phyloP scores from a whole-genome alignment of 2,329 filamentous ascomycete genomes.

The Pseudocercospora eumusae region DNA sequence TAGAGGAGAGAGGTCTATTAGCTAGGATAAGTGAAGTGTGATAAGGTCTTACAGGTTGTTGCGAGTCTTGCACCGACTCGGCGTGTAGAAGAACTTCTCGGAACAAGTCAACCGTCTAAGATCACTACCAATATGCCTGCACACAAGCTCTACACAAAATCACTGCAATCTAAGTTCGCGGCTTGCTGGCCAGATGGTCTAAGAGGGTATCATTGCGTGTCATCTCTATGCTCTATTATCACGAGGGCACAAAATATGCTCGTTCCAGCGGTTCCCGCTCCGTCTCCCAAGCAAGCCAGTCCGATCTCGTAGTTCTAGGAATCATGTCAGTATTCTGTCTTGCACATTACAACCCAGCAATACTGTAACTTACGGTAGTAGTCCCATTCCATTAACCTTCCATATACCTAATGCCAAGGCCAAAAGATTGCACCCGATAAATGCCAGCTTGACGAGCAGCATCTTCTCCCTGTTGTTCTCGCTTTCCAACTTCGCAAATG shows the following conservation, averaged over 20 bases:
- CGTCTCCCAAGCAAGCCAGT: constrained; percentile 95
- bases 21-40: not conserved
- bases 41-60: not conserved
- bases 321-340: constrained; percentile 27
- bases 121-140: not conserved
- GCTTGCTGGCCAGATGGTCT: not conserved
- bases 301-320: constrained; percentile 82
- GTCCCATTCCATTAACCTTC: constrained; percentile 96
- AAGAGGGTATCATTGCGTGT: constrained; percentile 2
- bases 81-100: not conserved
- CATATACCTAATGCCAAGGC: constrained; percentile 84
- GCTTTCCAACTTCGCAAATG: constrained; percentile 90
- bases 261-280: constrained; percentile 68
- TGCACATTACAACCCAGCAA: not conserved
- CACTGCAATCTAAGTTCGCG: not conserved
- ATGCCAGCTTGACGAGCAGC: constrained; percentile 81
- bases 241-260: constrained; percentile 46
- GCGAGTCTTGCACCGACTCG: not conserved
- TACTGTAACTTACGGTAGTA: constrained; percentile 71
- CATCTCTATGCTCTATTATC: constrained; percentile 10
- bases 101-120: not conserved
- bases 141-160: not conserved
- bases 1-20: not conserved
- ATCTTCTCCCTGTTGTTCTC: constrained; percentile 72
- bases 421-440: constrained; percentile 81